These are phyloP conservation scores for Coprinellus micaceus DNA, from an alignment of 768 basidiomycete species.

Conservation along the genomic window DNA sequence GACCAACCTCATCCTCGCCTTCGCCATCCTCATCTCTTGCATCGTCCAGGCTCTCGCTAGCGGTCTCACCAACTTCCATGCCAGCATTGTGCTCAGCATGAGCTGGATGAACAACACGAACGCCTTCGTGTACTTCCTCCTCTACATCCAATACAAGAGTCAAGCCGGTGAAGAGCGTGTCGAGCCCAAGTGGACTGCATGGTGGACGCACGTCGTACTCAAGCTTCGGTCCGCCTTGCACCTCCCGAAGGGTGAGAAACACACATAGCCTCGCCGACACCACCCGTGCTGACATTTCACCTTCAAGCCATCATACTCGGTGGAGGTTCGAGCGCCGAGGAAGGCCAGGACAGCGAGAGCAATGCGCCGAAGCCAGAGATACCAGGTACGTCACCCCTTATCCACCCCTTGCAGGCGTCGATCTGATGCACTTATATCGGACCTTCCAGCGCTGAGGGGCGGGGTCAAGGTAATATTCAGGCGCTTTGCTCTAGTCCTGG, in stretches of 20 bases:
- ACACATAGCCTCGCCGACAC: background rate
- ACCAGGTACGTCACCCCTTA: too few species aligned
- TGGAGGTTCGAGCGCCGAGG: too few species aligned
- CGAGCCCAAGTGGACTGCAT: background rate
- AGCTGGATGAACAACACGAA: constrained; percentile 27
- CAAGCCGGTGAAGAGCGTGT: background rate
- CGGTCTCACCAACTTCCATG: constrained; percentile 20
- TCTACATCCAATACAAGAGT: constrained; percentile 6
- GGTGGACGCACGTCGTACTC: background rate
- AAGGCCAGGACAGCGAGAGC: too few species aligned
- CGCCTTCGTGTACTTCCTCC: constrained; percentile 10
- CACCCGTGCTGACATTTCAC: too few species aligned
- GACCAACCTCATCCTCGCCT: too few species aligned
- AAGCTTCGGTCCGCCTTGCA: too few species aligned
- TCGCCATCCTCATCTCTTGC: constrained; percentile 23
- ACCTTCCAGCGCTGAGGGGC: background rate
- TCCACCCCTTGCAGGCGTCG: too few species aligned
- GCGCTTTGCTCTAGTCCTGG: constrained; percentile 2
- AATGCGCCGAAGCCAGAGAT: too few species aligned
- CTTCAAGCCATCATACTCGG: too few species aligned
- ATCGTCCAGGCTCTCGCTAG: constrained; percentile 18
- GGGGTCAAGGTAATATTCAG: background rate
- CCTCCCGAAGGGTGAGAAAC: background rate
- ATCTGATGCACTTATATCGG: background rate
- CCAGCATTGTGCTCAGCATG: constrained; percentile 21